A percentile compares a stretch with the other conserved stretches of the same genome.
Conservation (phyloP, 2,329 filamentous ascomycete species). For the Ophiostoma angusticollis region DNA sequence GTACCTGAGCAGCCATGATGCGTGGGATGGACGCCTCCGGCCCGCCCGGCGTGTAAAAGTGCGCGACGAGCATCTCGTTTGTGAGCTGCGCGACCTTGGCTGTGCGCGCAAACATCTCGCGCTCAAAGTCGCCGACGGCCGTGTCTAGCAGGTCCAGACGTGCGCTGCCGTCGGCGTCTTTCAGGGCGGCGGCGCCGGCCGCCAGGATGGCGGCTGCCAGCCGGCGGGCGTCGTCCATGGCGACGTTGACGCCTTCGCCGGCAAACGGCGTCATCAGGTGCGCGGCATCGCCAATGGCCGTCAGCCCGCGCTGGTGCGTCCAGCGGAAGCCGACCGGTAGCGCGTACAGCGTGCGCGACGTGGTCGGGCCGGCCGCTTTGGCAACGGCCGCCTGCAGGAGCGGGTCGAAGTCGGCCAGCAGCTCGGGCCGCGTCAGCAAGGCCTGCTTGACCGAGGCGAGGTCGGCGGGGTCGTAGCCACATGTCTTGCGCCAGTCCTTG, state of each 20-base stretch:
- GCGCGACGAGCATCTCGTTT: conserved; percentile 26
- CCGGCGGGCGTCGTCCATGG: conserved; percentile 39
- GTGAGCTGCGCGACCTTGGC: conserved; percentile 18
- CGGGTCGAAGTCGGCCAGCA: conserved; percentile 29
- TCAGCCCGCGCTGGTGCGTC: conserved; percentile 34
- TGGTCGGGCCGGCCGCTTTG: conserved; percentile 26
- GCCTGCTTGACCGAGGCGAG: conserved; percentile 25
- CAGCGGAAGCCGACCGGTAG: conserved; percentile 38
- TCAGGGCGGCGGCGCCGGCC: conserved; percentile 7
- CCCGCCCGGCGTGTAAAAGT: conserved; percentile 34
- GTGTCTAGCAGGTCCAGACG: conserved; percentile 16
- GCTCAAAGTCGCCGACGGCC: conserved; percentile 24
- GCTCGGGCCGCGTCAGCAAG: conserved; percentile 21
- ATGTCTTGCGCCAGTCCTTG: conserved; percentile 27
- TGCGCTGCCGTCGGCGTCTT: background rate
- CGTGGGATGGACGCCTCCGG: conserved; percentile 30
- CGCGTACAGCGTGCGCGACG: conserved; percentile 35
- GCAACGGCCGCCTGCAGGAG: conserved; percentile 29
- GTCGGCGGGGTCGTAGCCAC: conserved; percentile 30
- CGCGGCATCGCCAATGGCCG: conserved; percentile 46
- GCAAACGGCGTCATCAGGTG: conserved; percentile 46
- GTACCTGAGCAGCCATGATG: conserved; percentile 19
- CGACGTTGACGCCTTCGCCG: conserved; percentile 47
- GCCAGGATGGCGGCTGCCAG: conserved; percentile 32
- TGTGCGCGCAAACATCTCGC: conserved; percentile 26